Percentiles rank a stretch among this genome's conserved stretches.
These are phyloP conservation scores for Thielaviopsis cerberus DNA, from an alignment of 2,329 filamentous ascomycete genomes.

Conservation along the genomic window DNA sequence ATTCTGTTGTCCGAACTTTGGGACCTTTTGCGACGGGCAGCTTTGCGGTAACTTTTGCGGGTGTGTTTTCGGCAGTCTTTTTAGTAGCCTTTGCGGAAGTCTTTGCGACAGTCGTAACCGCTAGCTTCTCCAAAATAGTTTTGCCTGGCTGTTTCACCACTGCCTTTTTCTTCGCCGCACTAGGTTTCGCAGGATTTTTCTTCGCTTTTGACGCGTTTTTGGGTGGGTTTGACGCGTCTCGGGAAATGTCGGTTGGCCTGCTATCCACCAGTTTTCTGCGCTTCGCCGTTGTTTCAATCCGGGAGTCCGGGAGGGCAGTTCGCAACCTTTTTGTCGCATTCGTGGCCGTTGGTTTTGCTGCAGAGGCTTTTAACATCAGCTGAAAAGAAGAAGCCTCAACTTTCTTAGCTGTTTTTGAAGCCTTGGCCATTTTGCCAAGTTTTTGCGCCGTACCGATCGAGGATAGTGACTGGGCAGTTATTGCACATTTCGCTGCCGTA, in stretches of 20 bases:
- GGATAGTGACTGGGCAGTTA: not conserved
- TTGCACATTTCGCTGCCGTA: not conserved
- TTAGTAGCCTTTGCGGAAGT: not conserved
- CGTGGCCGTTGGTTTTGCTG: not conserved
- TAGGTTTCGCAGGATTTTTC: conserved; percentile 37
- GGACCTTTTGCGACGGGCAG: conserved; percentile 15
- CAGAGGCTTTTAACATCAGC: not conserved
- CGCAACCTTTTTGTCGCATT: conserved; percentile 5
- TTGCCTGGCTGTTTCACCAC: not conserved
- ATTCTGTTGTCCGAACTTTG: conserved; percentile 57
- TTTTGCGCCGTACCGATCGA: not conserved
- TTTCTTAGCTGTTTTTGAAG: not conserved
- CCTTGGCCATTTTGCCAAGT: not conserved
- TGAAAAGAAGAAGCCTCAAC: conserved; percentile 7
- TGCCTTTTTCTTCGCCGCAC: not conserved
- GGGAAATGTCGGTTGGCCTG: not conserved
- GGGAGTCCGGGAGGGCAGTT: conserved; percentile 5
- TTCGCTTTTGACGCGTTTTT: conserved; percentile 46
- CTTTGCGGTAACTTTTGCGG: not conserved
- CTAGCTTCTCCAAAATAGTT: not conserved
- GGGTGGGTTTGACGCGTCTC: conserved; percentile 16
- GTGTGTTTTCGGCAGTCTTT: not conserved
- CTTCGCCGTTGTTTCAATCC: not conserved
- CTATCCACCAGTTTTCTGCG: conserved; percentile 3
- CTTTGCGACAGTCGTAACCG: not conserved